phyloP scores from a whole-genome alignment of 306 rosid genomes.

The Prunus mira region DNA sequence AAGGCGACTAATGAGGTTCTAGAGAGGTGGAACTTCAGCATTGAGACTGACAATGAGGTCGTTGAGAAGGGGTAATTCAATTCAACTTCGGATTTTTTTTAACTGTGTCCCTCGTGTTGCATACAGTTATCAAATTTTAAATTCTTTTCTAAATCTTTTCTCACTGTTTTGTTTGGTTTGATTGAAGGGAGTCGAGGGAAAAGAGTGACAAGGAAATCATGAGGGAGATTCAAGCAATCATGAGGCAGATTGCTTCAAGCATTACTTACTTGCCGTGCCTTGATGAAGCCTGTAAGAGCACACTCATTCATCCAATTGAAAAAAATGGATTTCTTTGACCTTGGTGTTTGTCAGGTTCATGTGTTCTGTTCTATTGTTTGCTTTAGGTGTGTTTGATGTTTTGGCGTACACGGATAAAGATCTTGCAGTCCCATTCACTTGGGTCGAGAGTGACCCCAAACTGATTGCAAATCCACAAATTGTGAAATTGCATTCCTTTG shows the following conservation, averaged over 20 bases:
- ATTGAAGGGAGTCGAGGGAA: slow-evolving; percentile 70
- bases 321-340: background rate
- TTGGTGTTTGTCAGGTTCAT: background rate
- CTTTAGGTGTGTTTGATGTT: slow-evolving; percentile 90
- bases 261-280: slow-evolving; percentile 97
- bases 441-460: slow-evolving; percentile 98
- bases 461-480: slow-evolving; percentile 93
- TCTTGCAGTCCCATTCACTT: slow-evolving; percentile 90
- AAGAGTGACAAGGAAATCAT: slow-evolving; percentile 98
- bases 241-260: slow-evolving; percentile 99
- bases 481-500: slow-evolving; percentile 98
- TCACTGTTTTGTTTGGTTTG: background rate
- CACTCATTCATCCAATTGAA: background rate
- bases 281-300: slow-evolving; percentile 78
- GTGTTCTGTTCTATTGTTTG: background rate
- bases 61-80: slow-evolving; percentile 70
- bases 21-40: slow-evolving; percentile 98
- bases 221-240: slow-evolving; percentile 99
- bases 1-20: slow-evolving; percentile 77
- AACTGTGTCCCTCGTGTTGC: background rate
- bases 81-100: background rate
- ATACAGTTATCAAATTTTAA: background rate
- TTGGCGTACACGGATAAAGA: slow-evolving; percentile 96
- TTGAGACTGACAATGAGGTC: slow-evolving; percentile 82
- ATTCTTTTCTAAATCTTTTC: background rate